Base-by-base conservation (phyloP, 129 eudicot genomes). In the Escallonia herrerae region DNA sequence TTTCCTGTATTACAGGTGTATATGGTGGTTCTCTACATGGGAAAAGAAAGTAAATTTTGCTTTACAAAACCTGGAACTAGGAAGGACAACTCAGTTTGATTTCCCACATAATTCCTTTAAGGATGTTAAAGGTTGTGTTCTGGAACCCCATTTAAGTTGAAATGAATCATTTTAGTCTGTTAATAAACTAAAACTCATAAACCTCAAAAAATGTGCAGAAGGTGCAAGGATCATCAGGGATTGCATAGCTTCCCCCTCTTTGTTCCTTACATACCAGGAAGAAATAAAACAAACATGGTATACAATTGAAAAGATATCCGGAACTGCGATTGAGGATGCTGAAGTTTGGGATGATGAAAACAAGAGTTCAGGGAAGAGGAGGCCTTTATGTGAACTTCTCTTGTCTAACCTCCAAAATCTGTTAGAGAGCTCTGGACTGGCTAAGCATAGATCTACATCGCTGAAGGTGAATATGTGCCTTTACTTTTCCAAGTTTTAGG, bases 291-390 rank as follows among this genome's bases (percentile, higher is more conserved):
- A 74, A 67, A 69, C 77, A 22, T 68, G 82, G 78, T 5, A 52
- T 57, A 81, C 95, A 15, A 73, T 93, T 59, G 74, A 80, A 62
- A 65, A 46, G 5, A 63, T 93, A 66, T 81, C 81, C 64, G 49
- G 45, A 50, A 55, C 66, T 71, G 70, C 80, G 11, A 56, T 78
- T 45, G 76, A 63, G 60, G 81, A 81, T 69, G 76, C 74, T 55
- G 86, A 86, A 45, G 62, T 79, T 53, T 88, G 96, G 95, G 83
- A 72, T 62, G 90, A 83, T 46, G 94, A 81, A 76, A 82, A 71
- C 67, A 93, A 78, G 79, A 77, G 56, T 33, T 64, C 67, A 57
- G 76, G 73, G 9, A 93, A 88, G 75, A 77, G 79, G 75, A 82
- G 95, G 85, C 91, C 87, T 49, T 80, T 86, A 9, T 56, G 81